A percentile compares a stretch with the other conserved stretches of the same genome.
phyloP scores from a whole-genome alignment of 2,329 filamentous ascomycete species.

The Fusarium temperatum region DNA sequence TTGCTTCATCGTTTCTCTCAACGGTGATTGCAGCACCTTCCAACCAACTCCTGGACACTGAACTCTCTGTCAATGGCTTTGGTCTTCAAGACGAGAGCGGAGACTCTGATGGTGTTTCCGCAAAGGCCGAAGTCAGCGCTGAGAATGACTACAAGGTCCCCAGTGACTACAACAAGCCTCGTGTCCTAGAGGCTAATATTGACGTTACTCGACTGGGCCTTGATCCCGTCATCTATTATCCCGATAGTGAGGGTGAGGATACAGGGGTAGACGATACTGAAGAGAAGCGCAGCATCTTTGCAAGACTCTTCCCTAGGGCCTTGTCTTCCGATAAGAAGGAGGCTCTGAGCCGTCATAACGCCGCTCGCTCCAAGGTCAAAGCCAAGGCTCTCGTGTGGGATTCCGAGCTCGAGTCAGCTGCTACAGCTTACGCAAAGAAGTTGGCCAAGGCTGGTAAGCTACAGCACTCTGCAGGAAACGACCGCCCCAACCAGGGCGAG shows the following conservation, averaged over 20 bases:
- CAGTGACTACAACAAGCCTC: neutral
- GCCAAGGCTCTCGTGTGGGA: conserved; percentile 27
- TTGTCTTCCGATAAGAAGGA: conserved; percentile 27
- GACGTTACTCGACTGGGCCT: neutral
- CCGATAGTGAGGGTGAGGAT: neutral
- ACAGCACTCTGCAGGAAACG: conserved; percentile 4
- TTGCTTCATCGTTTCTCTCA: neutral
- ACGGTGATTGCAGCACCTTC: conserved; percentile 12
- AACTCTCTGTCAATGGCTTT: neutral
- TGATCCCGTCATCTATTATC: neutral
- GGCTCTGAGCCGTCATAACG: conserved; percentile 28
- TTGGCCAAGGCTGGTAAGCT: conserved; percentile 27
- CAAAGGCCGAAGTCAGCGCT: neutral
- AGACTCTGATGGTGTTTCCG: neutral
- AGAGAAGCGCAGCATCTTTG: neutral
- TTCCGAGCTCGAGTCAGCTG: conserved; percentile 10
- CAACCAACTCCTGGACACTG: neutral
- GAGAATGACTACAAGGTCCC: conserved; percentile 2
- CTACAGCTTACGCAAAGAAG: conserved; percentile 26
- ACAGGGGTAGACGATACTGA: neutral
- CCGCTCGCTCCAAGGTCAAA: conserved; percentile 26
- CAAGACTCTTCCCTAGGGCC: conserved; percentile 2
- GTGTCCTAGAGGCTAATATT: neutral
- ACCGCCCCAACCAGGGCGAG: conserved; percentile 32
- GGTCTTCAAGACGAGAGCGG: neutral